phyloP scores from a whole-genome alignment of 371 early-diverging fungal species.

The Zychaea mexicana region DNA sequence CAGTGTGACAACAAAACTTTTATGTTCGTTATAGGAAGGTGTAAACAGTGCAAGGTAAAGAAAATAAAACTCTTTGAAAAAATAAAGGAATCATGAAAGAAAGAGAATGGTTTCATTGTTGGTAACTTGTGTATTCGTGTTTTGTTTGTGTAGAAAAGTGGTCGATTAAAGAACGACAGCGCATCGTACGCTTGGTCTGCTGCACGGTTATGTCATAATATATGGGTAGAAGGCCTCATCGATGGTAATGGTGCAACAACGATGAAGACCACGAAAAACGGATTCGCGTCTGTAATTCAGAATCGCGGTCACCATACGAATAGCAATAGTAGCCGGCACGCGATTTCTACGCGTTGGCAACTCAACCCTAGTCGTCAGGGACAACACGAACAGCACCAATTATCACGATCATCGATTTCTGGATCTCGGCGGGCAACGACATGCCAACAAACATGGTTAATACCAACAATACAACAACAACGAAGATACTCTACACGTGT shows the following conservation, averaged over 20 bases:
- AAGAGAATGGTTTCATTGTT: too few species aligned
- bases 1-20: neutral
- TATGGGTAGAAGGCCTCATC: neutral
- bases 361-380: neutral
- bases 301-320: neutral
- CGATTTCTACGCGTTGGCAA: neutral
- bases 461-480: neutral
- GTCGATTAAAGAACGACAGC: conserved; percentile 2
- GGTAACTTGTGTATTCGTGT: too few species aligned
- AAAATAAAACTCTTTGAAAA: neutral
- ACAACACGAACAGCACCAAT: too few species aligned
- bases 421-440: neutral
- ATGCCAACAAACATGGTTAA: neutral
- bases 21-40: neutral
- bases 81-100: too few species aligned
- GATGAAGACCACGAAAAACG: neutral
- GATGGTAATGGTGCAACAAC: neutral
- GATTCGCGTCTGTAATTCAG: too few species aligned
- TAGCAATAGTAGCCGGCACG: neutral
- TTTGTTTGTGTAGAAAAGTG: neutral
- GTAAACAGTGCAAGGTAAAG: conserved; percentile 5
- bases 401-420: neutral
- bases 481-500: neutral
- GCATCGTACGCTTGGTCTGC: conserved; percentile 1
- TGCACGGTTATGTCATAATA: neutral